Evolutionary conservation across 2,329 filamentous ascomycete species (phyloP).

Genomic region (Pseudocercospora macadamiae): DNA sequence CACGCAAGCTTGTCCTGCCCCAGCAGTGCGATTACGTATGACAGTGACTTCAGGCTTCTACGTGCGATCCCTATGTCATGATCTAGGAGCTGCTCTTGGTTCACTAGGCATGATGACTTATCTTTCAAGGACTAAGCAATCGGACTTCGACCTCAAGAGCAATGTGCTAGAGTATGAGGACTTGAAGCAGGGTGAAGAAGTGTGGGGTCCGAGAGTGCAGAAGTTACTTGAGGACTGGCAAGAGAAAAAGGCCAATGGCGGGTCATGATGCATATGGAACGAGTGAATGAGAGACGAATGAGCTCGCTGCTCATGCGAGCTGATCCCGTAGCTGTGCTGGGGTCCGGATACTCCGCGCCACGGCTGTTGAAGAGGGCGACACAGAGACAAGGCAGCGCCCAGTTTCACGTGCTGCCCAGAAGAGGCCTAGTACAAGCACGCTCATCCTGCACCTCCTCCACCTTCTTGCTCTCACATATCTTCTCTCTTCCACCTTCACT

Average conservation of each 20-base stretch:
- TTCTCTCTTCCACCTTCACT: too few relatives aligned
- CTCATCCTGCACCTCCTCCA: too few relatives aligned
- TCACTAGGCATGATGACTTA: conserved; percentile 86
- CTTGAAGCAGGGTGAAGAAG: conserved; percentile 72
- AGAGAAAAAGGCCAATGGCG: conserved; percentile 6
- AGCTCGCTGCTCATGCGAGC: not conserved
- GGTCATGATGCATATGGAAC: too few relatives aligned
- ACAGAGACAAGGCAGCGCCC: too few relatives aligned
- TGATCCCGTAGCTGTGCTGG: not conserved
- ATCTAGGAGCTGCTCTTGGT: conserved; percentile 79
- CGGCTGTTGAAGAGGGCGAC: too few relatives aligned
- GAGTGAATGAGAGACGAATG: not conserved
- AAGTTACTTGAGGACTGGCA: conserved; percentile 53
- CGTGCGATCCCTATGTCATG: conserved; percentile 89
- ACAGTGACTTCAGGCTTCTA: conserved; percentile 97
- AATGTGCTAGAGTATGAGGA: conserved; percentile 82
- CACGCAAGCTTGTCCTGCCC: conserved; percentile 47
- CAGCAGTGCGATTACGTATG: conserved; percentile 82
- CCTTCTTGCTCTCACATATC: too few relatives aligned
- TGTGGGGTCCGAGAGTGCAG: conserved; percentile 77
- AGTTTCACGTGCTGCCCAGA: too few relatives aligned
- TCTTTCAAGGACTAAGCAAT: conserved; percentile 79
- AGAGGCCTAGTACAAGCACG: too few relatives aligned
- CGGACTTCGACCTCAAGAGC: conserved; percentile 72
- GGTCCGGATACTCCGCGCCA: too few relatives aligned